Conservation (phyloP, 805 yeast species). For the Saccharomycopsis sp. region DNA sequence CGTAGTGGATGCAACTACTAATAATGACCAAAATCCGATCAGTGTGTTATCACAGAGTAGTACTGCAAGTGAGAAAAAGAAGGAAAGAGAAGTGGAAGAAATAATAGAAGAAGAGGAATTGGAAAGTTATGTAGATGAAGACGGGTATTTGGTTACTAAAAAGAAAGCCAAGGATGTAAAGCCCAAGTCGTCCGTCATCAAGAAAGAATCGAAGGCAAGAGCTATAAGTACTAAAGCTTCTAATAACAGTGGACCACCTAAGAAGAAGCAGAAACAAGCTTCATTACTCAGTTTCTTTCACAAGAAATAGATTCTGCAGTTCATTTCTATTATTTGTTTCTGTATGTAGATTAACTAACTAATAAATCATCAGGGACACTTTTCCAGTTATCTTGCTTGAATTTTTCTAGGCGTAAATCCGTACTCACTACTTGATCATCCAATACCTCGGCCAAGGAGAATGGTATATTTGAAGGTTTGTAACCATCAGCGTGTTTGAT, state of each 20-base stretch:
- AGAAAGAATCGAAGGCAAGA: conserved; percentile 7
- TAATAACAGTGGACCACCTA: conserved; percentile 13
- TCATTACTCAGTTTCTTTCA: conserved; percentile 45
- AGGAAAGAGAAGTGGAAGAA: conserved; percentile 13
- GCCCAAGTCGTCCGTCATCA: conserved; percentile 15
- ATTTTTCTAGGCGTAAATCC: background rate
- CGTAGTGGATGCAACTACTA: conserved; percentile 21
- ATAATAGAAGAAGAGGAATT: conserved; percentile 14
- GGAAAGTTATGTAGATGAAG: conserved; percentile 38
- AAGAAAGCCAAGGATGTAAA: conserved; percentile 20
- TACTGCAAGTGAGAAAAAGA: conserved; percentile 10
- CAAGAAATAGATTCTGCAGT: conserved; percentile 32
- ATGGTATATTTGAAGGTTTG: conserved; percentile 40
- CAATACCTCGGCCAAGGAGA: conserved; percentile 27
- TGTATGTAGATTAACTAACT: too few species aligned
- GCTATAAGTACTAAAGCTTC: conserved; percentile 22
- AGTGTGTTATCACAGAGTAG: conserved; percentile 30
- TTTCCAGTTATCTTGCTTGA: background rate
- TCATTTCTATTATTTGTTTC: too few species aligned
- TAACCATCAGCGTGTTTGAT: conserved; percentile 41
- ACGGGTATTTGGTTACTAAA: conserved; percentile 42
- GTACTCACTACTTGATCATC: conserved; percentile 17
- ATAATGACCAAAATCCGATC: conserved; percentile 22
- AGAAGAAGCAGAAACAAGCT: conserved; percentile 32
- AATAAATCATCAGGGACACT: background rate